These are phyloP conservation scores for Pythium dissotocum DNA, from an alignment of 352 stramenopile species.

Conservation along the genomic window DNA sequence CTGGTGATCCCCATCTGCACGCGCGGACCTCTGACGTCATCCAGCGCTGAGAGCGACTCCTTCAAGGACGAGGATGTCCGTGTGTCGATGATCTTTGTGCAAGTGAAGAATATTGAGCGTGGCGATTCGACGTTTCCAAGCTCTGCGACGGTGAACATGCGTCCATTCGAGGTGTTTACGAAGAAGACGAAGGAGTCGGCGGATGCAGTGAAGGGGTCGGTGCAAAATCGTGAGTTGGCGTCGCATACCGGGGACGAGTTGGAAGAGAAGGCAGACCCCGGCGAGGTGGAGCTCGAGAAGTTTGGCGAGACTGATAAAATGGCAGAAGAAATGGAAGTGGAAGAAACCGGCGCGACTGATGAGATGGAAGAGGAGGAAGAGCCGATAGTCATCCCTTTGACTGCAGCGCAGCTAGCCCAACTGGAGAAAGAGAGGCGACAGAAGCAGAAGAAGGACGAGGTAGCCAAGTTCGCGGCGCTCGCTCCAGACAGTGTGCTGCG, in stretches of 20 bases:
- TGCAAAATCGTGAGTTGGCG: too few species aligned
- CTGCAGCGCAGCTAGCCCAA: too few species aligned
- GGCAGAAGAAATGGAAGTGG: too few species aligned
- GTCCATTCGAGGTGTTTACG: neutral
- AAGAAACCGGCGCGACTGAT: too few species aligned
- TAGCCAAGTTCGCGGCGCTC: neutral
- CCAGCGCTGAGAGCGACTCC: too few species aligned
- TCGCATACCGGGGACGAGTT: too few species aligned
- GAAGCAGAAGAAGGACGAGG: neutral
- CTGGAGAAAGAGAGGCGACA: neutral
- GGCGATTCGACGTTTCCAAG: neutral
- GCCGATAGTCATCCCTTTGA: too few species aligned
- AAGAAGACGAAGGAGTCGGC: neutral
- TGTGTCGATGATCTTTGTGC: constrained; percentile 10
- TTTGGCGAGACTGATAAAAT: too few species aligned
- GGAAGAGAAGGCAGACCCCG: too few species aligned
- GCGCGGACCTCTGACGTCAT: neutral
- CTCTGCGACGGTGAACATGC: neutral
- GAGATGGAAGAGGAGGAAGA: too few species aligned
- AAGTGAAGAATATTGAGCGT: constrained; percentile 4
- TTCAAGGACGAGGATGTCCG: neutral
- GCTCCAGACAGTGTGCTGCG: constrained; percentile 1
- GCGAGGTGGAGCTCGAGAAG: too few species aligned
- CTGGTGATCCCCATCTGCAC: constrained; percentile 28
- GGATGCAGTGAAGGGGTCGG: too few species aligned